Evolutionary conservation across 441 rosid species (phyloP).

Genomic region (Cnidoscolus chayamansa): DNA sequence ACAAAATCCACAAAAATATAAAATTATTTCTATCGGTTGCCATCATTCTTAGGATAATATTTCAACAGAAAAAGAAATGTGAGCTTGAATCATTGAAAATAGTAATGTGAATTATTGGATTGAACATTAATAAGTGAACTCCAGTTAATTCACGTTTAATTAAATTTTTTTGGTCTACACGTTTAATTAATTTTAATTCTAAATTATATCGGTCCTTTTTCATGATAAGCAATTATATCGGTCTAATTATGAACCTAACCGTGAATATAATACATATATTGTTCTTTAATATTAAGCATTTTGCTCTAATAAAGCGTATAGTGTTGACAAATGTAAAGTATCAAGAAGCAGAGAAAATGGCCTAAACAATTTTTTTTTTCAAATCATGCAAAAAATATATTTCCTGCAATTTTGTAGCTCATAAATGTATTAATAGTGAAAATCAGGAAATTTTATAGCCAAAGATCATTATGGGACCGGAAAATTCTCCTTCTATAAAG

Average conservation of each 20-base stretch:
- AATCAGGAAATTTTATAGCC: background rate
- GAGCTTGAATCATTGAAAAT: background rate
- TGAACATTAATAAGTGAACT: no score
- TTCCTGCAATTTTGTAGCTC: no score
- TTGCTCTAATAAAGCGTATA: no score
- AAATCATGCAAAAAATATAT: no score
- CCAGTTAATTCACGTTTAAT: no score
- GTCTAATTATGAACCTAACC: no score
- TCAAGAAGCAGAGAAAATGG: background rate
- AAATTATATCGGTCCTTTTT: no score
- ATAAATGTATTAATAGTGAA: background rate
- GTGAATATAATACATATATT: background rate
- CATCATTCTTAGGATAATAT: slow-evolving; percentile 8
- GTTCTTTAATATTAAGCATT: background rate
- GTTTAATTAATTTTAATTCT: no score
- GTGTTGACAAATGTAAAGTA: background rate
- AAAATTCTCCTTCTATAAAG: background rate
- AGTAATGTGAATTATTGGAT: background rate
- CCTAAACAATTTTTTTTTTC: no score
- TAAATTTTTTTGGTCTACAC: no score
- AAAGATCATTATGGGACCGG: background rate
- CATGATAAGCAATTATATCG: no score
- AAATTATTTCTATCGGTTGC: background rate
- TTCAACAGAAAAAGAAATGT: background rate
- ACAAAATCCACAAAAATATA: background rate